These are phyloP conservation scores for Exophiala sp. DNA, from an alignment of 2,329 filamentous ascomycete species.

Conservation along the genomic window DNA sequence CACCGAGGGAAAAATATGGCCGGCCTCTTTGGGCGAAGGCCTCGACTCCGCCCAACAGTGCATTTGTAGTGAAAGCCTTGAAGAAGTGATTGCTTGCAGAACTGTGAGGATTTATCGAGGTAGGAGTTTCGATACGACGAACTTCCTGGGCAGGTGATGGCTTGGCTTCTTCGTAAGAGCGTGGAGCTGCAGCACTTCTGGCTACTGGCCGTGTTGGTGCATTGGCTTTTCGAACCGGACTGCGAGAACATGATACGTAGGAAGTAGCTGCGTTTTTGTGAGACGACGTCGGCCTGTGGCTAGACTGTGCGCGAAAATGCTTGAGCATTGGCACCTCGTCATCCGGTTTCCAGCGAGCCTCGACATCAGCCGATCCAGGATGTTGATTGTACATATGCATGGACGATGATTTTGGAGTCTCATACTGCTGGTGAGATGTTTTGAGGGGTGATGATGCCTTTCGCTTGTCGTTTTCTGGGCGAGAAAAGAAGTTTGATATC, in stretches of 20 bases:
- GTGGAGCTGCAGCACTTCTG: neutral
- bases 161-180: too few relatives aligned
- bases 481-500: conserved; percentile 17
- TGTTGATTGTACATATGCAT: too few relatives aligned
- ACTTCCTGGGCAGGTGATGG: neutral
- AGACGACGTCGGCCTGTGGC: neutral
- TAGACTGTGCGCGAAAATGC: neutral
- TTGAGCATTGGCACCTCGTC: neutral
- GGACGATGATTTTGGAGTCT: neutral
- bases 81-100: conserved; percentile 3
- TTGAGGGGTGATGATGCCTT: neutral
- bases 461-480: neutral
- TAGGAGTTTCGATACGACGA: neutral
- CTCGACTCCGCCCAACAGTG: conserved; percentile 12
- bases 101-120: conserved; percentile 1
- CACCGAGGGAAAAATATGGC: conserved; percentile 19
- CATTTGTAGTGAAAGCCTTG: conserved; percentile 6
- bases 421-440: neutral
- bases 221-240: neutral
- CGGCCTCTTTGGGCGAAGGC: neutral
- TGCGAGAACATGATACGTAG: conserved; percentile 12
- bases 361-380: neutral
- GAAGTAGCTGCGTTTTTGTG: neutral
- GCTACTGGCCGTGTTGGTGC: neutral
- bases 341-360: neutral